phyloP scores from a whole-genome alignment of 805 yeast genomes.

The Pichia manshurica region DNA sequence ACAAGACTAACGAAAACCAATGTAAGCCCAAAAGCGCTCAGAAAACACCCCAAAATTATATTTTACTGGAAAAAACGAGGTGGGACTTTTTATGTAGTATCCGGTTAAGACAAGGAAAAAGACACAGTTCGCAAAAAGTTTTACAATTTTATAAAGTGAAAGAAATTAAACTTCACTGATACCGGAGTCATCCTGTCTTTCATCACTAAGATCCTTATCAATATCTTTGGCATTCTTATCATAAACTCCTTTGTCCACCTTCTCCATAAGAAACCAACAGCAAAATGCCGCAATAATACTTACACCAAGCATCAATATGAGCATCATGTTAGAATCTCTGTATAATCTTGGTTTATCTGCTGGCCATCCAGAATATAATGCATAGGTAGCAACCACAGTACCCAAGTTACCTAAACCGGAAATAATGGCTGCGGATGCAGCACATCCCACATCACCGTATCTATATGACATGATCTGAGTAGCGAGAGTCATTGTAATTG shows the following conservation, averaged over 20 bases:
- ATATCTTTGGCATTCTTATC: conserved; percentile 3
- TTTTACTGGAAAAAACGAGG: no score
- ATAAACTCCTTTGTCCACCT: conserved; percentile 18
- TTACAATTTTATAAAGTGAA: no score
- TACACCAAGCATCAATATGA: conserved; percentile 69
- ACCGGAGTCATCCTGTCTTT: no score
- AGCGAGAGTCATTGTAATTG: conserved; percentile 79
- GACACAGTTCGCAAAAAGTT: no score
- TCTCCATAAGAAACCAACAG: conserved; percentile 21
- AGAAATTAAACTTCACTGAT: no score
- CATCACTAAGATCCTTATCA: no score
- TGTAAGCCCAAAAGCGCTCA: no score
- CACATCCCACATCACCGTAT: conserved; percentile 81
- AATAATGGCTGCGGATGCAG: conserved; percentile 76
- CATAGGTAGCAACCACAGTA: conserved; percentile 79
- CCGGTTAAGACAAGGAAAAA: no score
- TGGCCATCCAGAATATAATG: conserved; percentile 85
- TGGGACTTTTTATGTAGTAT: no score
- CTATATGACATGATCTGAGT: conserved; percentile 65
- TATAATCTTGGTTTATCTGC: conserved; percentile 58
- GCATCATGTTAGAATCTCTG: conserved; percentile 75
- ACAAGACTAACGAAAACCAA: no score
- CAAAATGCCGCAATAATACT: conserved; percentile 51
- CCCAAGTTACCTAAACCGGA: conserved; percentile 87
- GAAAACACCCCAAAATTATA: no score